Evolutionary conservation across 495 filamentous ascomycete genomes (phyloP).

Genomic region (Talaromyces wortmannii): DNA sequence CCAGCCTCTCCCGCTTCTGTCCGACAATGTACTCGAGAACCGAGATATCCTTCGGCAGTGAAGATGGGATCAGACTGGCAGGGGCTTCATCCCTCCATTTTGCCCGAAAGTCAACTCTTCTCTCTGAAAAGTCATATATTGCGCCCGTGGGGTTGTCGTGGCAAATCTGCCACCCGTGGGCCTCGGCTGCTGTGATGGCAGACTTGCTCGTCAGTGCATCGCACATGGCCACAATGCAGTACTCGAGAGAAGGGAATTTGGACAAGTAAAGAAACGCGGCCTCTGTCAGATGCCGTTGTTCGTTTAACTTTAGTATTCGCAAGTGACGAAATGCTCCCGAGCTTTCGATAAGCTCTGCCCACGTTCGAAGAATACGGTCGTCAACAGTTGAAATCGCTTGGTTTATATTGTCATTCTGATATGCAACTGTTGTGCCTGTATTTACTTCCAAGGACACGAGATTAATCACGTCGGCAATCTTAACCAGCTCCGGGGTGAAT

Average conservation of each 20-base stretch:
- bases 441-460: constrained; percentile 30
- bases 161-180: background rate
- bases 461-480: constrained; percentile 25
- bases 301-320: constrained; percentile 22
- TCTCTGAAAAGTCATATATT: background rate
- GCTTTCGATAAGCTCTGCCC: constrained; percentile 24
- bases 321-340: constrained; percentile 24
- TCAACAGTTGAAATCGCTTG: constrained; percentile 12
- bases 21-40: constrained; percentile 17
- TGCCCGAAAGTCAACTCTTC: too few species aligned
- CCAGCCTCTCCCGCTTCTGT: background rate
- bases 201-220: background rate
- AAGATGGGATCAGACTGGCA: background rate
- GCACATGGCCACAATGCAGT: constrained; percentile 20
- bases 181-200: background rate
- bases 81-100: too few species aligned
- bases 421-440: background rate
- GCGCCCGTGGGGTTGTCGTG: background rate
- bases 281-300: constrained; percentile 18
- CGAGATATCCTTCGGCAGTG: constrained; percentile 5
- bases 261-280: constrained; percentile 16
- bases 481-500: constrained; percentile 23
- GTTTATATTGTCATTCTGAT: background rate
- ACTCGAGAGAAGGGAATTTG: constrained; percentile 20
- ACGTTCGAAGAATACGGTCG: constrained; percentile 31